Percentiles rank a stretch among this genome's conserved stretches.
Conservation (phyloP, 306 rosid genomes). For the Prunus kanzakura region DNA sequence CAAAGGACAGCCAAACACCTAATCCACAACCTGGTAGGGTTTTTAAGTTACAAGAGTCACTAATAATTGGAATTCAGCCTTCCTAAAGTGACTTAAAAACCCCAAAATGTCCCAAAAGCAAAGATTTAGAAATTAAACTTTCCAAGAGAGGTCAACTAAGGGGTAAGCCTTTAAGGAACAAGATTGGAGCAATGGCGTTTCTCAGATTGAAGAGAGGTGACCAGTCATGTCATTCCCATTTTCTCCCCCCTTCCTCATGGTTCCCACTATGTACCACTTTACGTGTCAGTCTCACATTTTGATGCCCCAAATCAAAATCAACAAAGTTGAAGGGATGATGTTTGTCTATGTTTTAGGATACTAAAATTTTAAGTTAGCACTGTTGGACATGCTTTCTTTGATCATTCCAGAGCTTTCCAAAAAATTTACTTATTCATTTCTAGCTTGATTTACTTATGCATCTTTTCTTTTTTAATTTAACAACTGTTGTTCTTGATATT, state of each 20-base stretch:
- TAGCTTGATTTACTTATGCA: not conserved
- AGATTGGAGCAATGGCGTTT: slow-evolving; percentile 21
- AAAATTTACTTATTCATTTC: not conserved
- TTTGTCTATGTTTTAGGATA: not conserved
- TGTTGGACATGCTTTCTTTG: not conserved
- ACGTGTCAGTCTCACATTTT: slow-evolving; percentile 14
- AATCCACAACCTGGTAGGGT: slow-evolving; percentile 13
- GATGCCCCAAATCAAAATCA: slow-evolving; percentile 20
- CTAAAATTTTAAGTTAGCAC: not conserved
- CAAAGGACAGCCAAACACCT: not conserved
- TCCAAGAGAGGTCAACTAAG: not conserved
- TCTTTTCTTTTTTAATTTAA: no score
- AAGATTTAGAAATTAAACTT: not conserved
- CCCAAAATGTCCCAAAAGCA: slow-evolving; percentile 3
- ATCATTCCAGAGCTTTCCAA: no score
- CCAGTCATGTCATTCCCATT: slow-evolving; percentile 6
- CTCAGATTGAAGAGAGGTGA: slow-evolving; percentile 15
- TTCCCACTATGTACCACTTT: slow-evolving; percentile 13
- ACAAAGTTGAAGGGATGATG: not conserved
- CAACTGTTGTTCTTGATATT: no score
- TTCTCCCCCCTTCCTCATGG: slow-evolving; percentile 4
- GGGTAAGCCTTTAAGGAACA: slow-evolving; percentile 18
- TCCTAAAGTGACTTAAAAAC: slow-evolving; percentile 7
- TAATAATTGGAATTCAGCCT: slow-evolving; percentile 24
- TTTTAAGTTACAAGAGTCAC: not conserved